phyloP scores from a whole-genome alignment of 2,329 filamentous ascomycete genomes.

The Pezicula carpinea region DNA sequence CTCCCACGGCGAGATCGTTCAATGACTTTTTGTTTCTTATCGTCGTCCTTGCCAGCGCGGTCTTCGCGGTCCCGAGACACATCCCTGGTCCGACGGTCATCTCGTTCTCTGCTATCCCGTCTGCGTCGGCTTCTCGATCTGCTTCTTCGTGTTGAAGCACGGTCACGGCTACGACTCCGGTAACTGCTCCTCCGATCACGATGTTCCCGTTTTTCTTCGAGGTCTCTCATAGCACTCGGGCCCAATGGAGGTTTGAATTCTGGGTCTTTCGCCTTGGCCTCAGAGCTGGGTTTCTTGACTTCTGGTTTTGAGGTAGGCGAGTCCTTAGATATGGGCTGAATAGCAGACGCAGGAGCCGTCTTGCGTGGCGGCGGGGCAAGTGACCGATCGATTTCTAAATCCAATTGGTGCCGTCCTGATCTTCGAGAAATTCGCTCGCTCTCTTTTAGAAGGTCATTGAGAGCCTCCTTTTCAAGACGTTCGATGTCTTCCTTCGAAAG shows the following conservation, averaged over 20 bases:
- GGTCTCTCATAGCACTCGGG: constrained; percentile 15
- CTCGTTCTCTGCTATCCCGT: constrained; percentile 16
- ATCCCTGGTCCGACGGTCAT: constrained; percentile 14
- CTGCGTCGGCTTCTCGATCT: constrained; percentile 16
- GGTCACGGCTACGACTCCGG: constrained; percentile 24
- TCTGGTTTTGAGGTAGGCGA: constrained; percentile 20
- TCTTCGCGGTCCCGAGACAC: constrained; percentile 21
- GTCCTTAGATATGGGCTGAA: constrained; percentile 27
- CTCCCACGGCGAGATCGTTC: constrained; percentile 12
- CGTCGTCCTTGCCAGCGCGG: neutral
- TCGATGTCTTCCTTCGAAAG: constrained; percentile 29
- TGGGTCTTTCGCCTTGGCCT: constrained; percentile 10
- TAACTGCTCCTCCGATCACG: constrained; percentile 13
- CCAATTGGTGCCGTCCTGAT: constrained; percentile 25
- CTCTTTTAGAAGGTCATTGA: constrained; percentile 30
- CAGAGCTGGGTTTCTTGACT: constrained; percentile 18
- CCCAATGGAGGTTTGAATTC: constrained; percentile 13
- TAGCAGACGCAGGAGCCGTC: constrained; percentile 27
- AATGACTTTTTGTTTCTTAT: no score
- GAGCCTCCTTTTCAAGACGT: constrained; percentile 28
- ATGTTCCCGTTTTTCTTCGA: constrained; percentile 4
- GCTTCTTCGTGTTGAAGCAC: constrained; percentile 18
- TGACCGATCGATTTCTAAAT: constrained; percentile 28
- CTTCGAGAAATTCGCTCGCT: constrained; percentile 24
- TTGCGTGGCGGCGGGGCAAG: constrained; percentile 30